Conservation (phyloP, 1,139 yeast species). For the Debaryomyces singareniensis region DNA sequence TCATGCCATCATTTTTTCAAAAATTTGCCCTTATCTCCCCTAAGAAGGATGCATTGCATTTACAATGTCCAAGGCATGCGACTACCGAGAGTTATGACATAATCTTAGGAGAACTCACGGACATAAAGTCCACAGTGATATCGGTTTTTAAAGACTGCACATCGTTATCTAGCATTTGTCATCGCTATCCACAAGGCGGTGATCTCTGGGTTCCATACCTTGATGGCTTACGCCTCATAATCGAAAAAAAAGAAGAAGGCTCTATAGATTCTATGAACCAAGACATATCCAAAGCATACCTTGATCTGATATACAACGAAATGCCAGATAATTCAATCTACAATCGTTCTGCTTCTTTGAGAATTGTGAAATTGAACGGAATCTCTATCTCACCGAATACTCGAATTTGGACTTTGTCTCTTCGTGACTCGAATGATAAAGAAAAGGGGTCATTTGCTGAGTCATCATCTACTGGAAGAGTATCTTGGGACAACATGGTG, state of each 20-base stretch:
- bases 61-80: conserved; percentile 20
- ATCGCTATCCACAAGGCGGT: conserved; percentile 9
- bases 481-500: neutral
- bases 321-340: conserved; percentile 3
- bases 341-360: conserved; percentile 10
- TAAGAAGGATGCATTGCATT: conserved; percentile 6
- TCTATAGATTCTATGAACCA: conserved; percentile 23
- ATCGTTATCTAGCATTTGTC: conserved; percentile 3
- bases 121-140: conserved; percentile 17
- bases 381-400: conserved; percentile 16
- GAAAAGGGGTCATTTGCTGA: conserved; percentile 2
- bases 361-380: conserved; percentile 33
- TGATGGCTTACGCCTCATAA: conserved; percentile 24
- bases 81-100: conserved; percentile 24
- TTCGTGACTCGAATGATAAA: conserved; percentile 7
- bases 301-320: conserved; percentile 13
- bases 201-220: conserved; percentile 34
- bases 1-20: conserved; percentile 21
- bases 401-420: conserved; percentile 27
- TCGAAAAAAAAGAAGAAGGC: conserved; percentile 32
- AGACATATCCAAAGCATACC: conserved; percentile 18
- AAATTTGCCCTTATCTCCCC: conserved; percentile 21
- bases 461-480: neutral
- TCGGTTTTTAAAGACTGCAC: conserved; percentile 9
- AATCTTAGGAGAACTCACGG: conserved; percentile 27